Evolutionary conservation across 176 grass and related monocot species (phyloP), one percentile per base, ranked within the genome.

Genomic region (Paspalum notatum): DNA sequence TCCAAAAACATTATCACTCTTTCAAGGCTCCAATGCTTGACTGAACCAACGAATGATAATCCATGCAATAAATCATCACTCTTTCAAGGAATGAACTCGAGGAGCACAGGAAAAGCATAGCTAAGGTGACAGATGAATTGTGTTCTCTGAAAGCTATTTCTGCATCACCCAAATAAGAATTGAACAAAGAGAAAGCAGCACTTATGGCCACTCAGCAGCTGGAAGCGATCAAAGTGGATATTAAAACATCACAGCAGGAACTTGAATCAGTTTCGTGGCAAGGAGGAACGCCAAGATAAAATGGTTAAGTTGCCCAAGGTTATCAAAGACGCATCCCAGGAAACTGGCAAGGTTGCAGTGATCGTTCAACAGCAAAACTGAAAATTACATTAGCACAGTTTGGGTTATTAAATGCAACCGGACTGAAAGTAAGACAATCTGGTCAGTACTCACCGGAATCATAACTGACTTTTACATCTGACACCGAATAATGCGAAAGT

Each of bases 101-200:
- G 46, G 89, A 93, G 62, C 77, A 80, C 8, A 81, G 72, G 78
- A 40, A 42, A 60, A 70, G 72, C 47, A 79, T 92, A 40, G 85
- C 84, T 66, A 88, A 90, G 79, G 45, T 68, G 25, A 75, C 82
- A 69, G 62, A 67, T 68, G 82, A 94, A 54, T 55, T 94, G 4
- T 62, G 80, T 66, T 18, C 63, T 68, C 38, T 90, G n/a, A 78
- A 72, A 85, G 49, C 76, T 64, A 47, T 83, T 42, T 51, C 84
- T 66, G 86, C 51, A 71, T 82, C 72, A 14, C 72, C 92, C 2
- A 84, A 94, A 78, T 80, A 66, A 6, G 79, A 94, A 77, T 76
- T 97, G 38, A 85, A 83, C 21, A 86, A 78, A 62, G 87, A 86
- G 57, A 92, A 85, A 92, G 81, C 76, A 54, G 72, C 88, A 48